Evolutionary conservation across 176 grass and related monocot genomes (phyloP).

Genomic region (Oropetium thomaeum): DNA sequence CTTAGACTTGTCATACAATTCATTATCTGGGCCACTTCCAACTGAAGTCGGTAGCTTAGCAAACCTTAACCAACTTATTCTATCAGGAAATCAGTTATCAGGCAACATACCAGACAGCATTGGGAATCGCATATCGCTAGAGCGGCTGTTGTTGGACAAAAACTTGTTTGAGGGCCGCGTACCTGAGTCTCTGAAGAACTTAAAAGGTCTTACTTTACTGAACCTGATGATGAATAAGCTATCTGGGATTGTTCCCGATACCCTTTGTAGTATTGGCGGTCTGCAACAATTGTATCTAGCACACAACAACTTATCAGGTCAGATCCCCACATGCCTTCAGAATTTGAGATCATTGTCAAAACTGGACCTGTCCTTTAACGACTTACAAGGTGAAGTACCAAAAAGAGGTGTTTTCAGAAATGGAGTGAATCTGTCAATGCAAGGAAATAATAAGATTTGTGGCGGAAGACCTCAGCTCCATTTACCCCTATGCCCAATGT

Average conservation of each 20-base stretch:
- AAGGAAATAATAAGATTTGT: constrained; percentile 15
- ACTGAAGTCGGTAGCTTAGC: constrained; percentile 1
- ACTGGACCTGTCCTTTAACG: constrained; percentile 38
- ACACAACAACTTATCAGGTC: constrained; percentile 31
- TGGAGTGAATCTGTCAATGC: neutral
- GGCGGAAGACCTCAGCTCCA: constrained; percentile 26
- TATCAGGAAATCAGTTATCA: constrained; percentile 36
- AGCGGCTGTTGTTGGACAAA: neutral
- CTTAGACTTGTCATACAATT: constrained; percentile 24
- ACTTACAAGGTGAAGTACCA: constrained; percentile 33
- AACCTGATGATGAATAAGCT: constrained; percentile 38
- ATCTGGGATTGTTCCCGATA: constrained; percentile 24
- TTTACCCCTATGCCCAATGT: neutral
- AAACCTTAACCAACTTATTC: neutral
- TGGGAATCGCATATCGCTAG: constrained; percentile 11
- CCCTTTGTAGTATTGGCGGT: neutral
- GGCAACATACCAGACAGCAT: constrained; percentile 37
- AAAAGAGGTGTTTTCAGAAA: constrained; percentile 29
- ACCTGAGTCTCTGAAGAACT: constrained; percentile 14
- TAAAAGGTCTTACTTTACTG: constrained; percentile 23
- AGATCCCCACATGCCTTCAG: constrained; percentile 18
- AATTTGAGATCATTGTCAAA: neutral
- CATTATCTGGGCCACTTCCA: constrained; percentile 8
- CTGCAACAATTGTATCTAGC: constrained; percentile 12
- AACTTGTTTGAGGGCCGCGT: constrained; percentile 36